These are phyloP conservation scores for Ustilago sp. DNA, from an alignment of 1,284 basidiomycete genomes.

Conservation along the genomic window DNA sequence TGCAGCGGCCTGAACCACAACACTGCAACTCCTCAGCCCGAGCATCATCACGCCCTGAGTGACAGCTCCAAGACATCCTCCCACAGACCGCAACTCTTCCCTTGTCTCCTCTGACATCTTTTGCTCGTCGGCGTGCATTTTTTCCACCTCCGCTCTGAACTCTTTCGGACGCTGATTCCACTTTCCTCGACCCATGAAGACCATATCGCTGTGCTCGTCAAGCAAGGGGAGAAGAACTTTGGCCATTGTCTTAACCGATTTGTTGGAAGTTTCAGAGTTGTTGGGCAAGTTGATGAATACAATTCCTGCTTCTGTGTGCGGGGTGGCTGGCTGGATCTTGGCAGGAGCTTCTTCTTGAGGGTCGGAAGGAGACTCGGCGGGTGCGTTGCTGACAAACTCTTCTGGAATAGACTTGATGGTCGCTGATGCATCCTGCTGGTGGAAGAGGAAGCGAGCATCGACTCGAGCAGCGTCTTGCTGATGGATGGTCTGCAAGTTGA, in stretches of 20 bases:
- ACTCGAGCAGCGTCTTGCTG: slow-evolving; percentile 39
- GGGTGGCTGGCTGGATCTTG: background rate
- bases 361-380: background rate
- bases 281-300: slow-evolving; percentile 29
- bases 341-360: background rate
- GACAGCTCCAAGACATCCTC: slow-evolving; percentile 42
- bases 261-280: background rate
- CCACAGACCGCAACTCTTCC: slow-evolving; percentile 29
- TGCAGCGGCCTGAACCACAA: slow-evolving; percentile 34
- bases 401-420: slow-evolving; percentile 23
- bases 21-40: slow-evolving; percentile 8
- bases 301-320: slow-evolving; percentile 17
- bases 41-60: slow-evolving; percentile 36
- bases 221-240: slow-evolving; percentile 24
- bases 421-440: slow-evolving; percentile 32
- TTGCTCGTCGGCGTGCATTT: slow-evolving; percentile 21
- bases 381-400: slow-evolving; percentile 5
- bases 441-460: slow-evolving; percentile 49
- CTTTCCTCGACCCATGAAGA: slow-evolving; percentile 52
- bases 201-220: slow-evolving; percentile 37
- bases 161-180: slow-evolving; percentile 40
- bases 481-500: slow-evolving; percentile 49
- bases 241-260: slow-evolving; percentile 25
- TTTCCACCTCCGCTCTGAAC: slow-evolving; percentile 40
- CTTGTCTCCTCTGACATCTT: slow-evolving; percentile 15